These are phyloP conservation scores for Chlorophyllum brunneum DNA, from an alignment of 768 basidiomycete genomes.

Conservation along the genomic window DNA sequence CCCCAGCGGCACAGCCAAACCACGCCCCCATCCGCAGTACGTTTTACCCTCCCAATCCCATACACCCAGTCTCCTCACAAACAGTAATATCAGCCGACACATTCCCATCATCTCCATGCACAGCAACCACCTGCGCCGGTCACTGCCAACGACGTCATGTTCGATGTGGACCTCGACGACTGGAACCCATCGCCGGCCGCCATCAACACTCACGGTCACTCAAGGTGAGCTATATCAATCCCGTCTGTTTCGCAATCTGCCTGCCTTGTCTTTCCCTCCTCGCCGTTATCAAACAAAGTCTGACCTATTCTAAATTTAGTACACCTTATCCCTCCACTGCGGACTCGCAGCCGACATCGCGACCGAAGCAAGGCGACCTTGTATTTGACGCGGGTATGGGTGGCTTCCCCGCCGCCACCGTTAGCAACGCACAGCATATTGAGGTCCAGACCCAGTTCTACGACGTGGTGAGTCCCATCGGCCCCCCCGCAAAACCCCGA, in stretches of 20 bases:
- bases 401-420: constrained; percentile 8
- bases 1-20: constrained; percentile 16
- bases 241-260: constrained; percentile 2
- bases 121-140: constrained; percentile 16
- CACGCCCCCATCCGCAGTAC: constrained; percentile 18
- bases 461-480: constrained; percentile 5
- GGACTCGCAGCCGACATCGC: constrained; percentile 5
- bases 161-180: constrained; percentile 25
- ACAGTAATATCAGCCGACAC: constrained; percentile 17
- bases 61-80: constrained; percentile 10
- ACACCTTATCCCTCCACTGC: constrained; percentile 4
- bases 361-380: constrained; percentile 8
- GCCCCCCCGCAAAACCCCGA: constrained; percentile 6
- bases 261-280: background rate
- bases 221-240: constrained; percentile 15
- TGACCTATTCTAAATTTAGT: constrained; percentile 13
- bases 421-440: background rate
- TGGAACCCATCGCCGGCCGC: constrained; percentile 18
- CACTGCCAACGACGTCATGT: constrained; percentile 15
- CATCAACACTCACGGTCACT: constrained; percentile 9
- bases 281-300: constrained; percentile 11
- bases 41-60: constrained; percentile 14
- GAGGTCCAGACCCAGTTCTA: constrained; percentile 6
- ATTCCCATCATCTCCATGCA: constrained; percentile 16
- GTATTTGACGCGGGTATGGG: constrained; percentile 4